phyloP scores from a whole-genome alignment of 306 rosid genomes.

The Gynostemma pentaphyllum region DNA sequence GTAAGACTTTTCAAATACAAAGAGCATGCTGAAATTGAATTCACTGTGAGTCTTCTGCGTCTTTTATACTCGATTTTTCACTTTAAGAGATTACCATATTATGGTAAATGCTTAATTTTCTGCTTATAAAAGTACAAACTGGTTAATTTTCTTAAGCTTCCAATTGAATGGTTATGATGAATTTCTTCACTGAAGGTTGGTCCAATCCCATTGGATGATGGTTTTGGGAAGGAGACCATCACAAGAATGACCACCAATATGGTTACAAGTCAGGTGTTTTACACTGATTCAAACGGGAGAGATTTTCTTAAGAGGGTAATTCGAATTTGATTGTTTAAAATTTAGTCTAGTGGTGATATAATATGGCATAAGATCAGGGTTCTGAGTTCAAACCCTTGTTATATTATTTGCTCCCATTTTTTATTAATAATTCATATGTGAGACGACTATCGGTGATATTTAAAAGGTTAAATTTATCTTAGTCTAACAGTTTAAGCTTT shows the following conservation, averaged over 20 bases:
- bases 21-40: conserved; percentile 89
- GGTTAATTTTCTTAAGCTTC: neutral
- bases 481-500: too few relatives aligned
- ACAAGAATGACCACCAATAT: conserved; percentile 58
- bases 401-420: too few relatives aligned
- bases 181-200: conserved; percentile 54
- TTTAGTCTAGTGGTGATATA: too few relatives aligned
- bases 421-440: too few relatives aligned
- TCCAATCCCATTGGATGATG: conserved; percentile 72
- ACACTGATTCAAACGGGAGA: conserved; percentile 85
- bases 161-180: conserved; percentile 15
- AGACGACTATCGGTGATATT: too few relatives aligned
- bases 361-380: too few relatives aligned
- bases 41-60: conserved; percentile 43
- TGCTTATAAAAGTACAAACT: neutral
- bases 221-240: conserved; percentile 79
- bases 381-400: too few relatives aligned
- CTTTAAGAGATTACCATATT: neutral
- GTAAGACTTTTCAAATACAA: conserved; percentile 67
- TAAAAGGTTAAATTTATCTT: too few relatives aligned
- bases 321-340: neutral
- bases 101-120: neutral
- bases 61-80: neutral
- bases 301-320: conserved; percentile 79
- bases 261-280: conserved; percentile 65